phyloP scores from a whole-genome alignment of 805 yeast species.

The Cyberlindnera amylophila region DNA sequence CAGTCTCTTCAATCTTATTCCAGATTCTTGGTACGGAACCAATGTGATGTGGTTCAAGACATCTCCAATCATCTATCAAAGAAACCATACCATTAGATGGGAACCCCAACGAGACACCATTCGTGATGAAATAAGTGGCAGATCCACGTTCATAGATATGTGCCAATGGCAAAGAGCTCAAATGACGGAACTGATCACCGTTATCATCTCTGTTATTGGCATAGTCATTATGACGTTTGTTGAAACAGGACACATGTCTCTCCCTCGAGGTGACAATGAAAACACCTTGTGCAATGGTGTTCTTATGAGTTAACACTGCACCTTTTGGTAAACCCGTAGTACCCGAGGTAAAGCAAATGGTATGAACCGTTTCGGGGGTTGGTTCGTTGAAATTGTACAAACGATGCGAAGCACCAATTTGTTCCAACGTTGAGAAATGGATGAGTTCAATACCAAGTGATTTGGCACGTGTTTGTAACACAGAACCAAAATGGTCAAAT shows the following conservation, averaged over 20 bases:
- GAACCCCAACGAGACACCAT: constrained; percentile 33
- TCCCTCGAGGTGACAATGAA: constrained; percentile 4
- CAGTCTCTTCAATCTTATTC: constrained; percentile 47
- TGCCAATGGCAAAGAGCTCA: constrained; percentile 51
- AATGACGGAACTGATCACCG: constrained; percentile 29
- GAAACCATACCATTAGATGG: constrained; percentile 41
- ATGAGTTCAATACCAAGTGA: constrained; percentile 29
- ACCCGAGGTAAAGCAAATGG: constrained; percentile 59
- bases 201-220: constrained; percentile 13
- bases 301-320: constrained; percentile 44
- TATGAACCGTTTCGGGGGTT: constrained; percentile 36
- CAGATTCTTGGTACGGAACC: constrained; percentile 53
- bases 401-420: constrained; percentile 7
- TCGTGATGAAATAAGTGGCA: constrained; percentile 30
- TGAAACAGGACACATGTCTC: constrained; percentile 1
- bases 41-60: constrained; percentile 42
- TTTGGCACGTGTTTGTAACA: constrained; percentile 23
- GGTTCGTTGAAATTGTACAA: constrained; percentile 34
- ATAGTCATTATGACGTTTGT: constrained; percentile 5
- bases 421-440: constrained; percentile 34
- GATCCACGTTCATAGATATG: constrained; percentile 43
- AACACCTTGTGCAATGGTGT: constrained; percentile 37
- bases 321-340: constrained; percentile 66
- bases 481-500: constrained; percentile 41
- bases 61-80: constrained; percentile 46